phyloP scores from a whole-genome alignment of 1,139 yeast species.

The Hemisphaericaspora subhashii region DNA sequence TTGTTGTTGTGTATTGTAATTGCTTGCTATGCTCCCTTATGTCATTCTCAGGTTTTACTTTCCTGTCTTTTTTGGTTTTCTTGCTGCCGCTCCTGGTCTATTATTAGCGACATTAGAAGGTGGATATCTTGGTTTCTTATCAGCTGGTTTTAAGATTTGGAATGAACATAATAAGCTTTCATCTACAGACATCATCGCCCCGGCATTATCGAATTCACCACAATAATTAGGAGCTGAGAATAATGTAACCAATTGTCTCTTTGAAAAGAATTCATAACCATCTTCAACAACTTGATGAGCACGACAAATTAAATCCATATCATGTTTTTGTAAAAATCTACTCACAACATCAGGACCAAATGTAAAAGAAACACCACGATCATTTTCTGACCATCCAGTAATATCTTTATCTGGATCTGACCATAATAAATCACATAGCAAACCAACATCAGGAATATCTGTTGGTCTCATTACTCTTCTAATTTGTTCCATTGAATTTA shows the following conservation, averaged over 20 bases:
- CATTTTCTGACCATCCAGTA: constrained; percentile 98
- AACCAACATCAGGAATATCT: constrained; percentile 95
- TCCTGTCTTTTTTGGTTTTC: constrained; percentile 65
- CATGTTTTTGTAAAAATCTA: constrained; percentile 90
- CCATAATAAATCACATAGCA: constrained; percentile 94
- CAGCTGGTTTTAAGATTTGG: constrained; percentile 97
- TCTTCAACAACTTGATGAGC: constrained; percentile 99
- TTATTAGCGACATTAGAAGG: constrained; percentile 54
- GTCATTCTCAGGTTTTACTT: no score
- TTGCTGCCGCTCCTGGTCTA: constrained; percentile 66
- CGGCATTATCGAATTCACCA: constrained; percentile 98
- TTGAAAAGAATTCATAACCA: constrained; percentile 95
- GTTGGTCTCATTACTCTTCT: constrained; percentile 99
- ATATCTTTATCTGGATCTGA: constrained; percentile 98
- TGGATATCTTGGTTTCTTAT: constrained; percentile 70
- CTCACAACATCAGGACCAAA: constrained; percentile 98
- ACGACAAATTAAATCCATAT: constrained; percentile 94
- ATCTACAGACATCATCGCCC: constrained; percentile 99
- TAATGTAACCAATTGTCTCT: constrained; percentile 91
- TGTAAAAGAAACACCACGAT: constrained; percentile 95
- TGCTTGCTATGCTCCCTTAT: no score
- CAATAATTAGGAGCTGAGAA: constrained; percentile 97
- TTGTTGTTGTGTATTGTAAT: neutral
- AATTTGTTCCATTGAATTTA: constrained; percentile 96
- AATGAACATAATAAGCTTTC: constrained; percentile 93